Conservation (phyloP, 176 grass and related monocot genomes). For the Saccharum spontaneum region DNA sequence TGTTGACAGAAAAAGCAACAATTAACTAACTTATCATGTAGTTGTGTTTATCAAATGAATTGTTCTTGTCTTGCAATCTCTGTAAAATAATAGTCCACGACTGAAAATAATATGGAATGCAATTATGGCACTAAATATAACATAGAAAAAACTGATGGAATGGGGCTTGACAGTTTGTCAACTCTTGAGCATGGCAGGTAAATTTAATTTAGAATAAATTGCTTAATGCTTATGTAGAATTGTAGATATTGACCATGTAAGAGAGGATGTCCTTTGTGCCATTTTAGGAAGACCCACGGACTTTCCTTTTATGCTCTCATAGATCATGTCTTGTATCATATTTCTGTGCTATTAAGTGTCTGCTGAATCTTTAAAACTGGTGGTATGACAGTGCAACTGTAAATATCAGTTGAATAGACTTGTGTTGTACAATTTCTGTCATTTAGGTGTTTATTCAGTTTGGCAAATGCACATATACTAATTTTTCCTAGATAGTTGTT, state of each 20-base stretch:
- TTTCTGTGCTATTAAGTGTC: not conserved
- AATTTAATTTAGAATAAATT: not conserved
- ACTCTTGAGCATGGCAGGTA: not conserved
- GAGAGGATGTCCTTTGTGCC: not conserved
- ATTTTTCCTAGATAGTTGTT: not conserved
- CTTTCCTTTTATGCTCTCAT: not conserved
- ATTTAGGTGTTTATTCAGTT: not conserved
- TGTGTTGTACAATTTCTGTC: not conserved
- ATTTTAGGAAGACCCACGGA: not conserved
- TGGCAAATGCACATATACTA: not conserved
- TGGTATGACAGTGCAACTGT: not conserved
- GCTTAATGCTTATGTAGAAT: not conserved
- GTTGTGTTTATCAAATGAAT: not conserved
- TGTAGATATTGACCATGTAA: not conserved
- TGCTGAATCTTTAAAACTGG: not conserved
- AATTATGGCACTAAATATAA: not conserved
- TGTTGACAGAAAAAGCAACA: not conserved
- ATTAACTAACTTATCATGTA: not conserved
- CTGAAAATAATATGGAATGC: not conserved
- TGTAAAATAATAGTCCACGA: not conserved
- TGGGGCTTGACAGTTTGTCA: not conserved
- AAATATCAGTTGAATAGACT: not conserved
- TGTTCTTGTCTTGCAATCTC: not conserved
- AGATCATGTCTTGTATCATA: not conserved
- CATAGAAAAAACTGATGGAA: not conserved